Evolutionary conservation across 2,329 filamentous ascomycete species (phyloP).

Genomic region (Fusarium nematophilum): DNA sequence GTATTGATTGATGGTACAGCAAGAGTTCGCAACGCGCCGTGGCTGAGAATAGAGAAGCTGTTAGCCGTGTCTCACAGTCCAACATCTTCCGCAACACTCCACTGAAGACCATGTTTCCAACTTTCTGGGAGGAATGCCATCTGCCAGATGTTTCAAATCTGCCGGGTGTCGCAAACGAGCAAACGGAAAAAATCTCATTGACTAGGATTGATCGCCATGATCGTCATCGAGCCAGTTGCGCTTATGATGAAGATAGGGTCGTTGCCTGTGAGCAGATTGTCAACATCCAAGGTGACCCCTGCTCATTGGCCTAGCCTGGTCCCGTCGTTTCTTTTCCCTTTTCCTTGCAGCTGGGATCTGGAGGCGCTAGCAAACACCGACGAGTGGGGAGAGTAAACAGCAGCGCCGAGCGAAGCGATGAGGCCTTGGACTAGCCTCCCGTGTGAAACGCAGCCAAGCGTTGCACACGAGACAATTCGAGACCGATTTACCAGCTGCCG

Average conservation of each 20-base stretch:
- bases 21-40: slow-evolving; percentile 10
- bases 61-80: neutral
- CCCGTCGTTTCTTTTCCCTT: slow-evolving; percentile 27
- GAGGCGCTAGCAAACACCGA: slow-evolving; percentile 18
- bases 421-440: slow-evolving; percentile 16
- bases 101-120: neutral
- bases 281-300: slow-evolving; percentile 9
- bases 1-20: slow-evolving; percentile 1
- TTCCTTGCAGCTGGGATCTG: slow-evolving; percentile 15
- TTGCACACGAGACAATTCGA: slow-evolving; percentile 27
- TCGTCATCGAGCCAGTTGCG: neutral
- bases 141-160: slow-evolving; percentile 8
- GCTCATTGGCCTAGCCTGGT: slow-evolving; percentile 9
- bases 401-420: slow-evolving; percentile 32
- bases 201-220: neutral
- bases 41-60: slow-evolving; percentile 10
- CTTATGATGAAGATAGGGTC: neutral
- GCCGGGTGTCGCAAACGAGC: slow-evolving; percentile 11
- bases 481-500: slow-evolving; percentile 14
- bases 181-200: neutral
- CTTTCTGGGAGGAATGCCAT: neutral
- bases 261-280: neutral
- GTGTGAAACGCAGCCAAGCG: slow-evolving; percentile 23
- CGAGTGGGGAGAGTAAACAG: slow-evolving; percentile 18
- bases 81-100: neutral